Percentiles rank a stretch among this genome's conserved stretches.
Evolutionary conservation across 805 yeast species (phyloP).

Genomic region (Candida fluviatilis): DNA sequence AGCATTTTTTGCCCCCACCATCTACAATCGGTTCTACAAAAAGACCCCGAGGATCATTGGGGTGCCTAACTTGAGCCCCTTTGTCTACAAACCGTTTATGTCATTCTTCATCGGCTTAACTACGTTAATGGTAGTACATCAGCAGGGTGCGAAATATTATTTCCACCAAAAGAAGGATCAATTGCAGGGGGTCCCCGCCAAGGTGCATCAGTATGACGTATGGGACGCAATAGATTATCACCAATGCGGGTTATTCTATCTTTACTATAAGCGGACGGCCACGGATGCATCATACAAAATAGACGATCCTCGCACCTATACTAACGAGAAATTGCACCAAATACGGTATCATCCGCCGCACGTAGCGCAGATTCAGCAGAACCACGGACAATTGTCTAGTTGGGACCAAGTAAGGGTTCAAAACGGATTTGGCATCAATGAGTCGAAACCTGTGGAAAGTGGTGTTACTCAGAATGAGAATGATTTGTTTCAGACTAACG

Average conservation of each 20-base stretch:
- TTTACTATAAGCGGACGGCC: conserved; percentile 50
- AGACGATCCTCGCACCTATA: conserved; percentile 49
- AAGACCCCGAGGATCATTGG: neutral
- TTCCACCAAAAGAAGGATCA: conserved; percentile 17
- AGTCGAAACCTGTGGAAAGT: neutral
- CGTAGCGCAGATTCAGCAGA: neutral
- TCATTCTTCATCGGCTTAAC: conserved; percentile 30
- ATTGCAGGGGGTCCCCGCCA: conserved; percentile 12
- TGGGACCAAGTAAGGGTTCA: conserved; percentile 35
- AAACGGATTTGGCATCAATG: conserved; percentile 21
- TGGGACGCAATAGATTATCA: conserved; percentile 37
- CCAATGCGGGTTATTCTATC: conserved; percentile 31
- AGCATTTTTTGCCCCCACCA: conserved; percentile 29
- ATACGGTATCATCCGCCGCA: conserved; percentile 22
- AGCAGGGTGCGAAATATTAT: conserved; percentile 18
- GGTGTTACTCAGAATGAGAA: neutral
- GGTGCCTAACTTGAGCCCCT: conserved; percentile 1
- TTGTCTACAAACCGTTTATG: conserved; percentile 27
- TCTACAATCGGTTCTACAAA: conserved; percentile 13
- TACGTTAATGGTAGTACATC: conserved; percentile 21
- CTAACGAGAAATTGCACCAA: conserved; percentile 22
- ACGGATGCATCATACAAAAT: conserved; percentile 49
- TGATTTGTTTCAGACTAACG: neutral
- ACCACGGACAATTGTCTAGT: conserved; percentile 12
- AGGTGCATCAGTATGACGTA: conserved; percentile 17